Percentiles rank a stretch among this genome's conserved stretches.
Conservation (phyloP, 208 protist genomes). For the Wallacemonas collosoma region DNA sequence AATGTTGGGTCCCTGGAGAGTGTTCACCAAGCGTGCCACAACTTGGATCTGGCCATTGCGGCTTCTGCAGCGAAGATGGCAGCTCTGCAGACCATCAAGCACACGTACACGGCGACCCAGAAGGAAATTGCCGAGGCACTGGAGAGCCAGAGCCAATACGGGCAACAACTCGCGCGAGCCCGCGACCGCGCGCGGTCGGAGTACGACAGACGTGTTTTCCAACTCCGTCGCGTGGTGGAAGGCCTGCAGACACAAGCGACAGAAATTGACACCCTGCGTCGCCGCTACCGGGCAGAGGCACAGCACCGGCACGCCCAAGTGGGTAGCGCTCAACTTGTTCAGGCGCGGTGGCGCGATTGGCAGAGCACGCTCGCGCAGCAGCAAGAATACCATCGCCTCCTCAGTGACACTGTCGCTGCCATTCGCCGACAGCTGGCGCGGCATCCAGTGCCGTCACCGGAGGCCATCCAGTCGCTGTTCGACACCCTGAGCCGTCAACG, state of each 20-base stretch:
- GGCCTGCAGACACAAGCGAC: slow-evolving; percentile 20
- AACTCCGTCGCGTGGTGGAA: slow-evolving; percentile 16
- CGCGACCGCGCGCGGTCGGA: slow-evolving; percentile 23
- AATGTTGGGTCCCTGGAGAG: slow-evolving; percentile 43
- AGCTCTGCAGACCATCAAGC: slow-evolving; percentile 7
- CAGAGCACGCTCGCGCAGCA: slow-evolving; percentile 27
- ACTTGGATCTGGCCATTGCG: slow-evolving; percentile 41
- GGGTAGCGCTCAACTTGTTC: slow-evolving; percentile 25
- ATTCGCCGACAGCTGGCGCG: slow-evolving; percentile 6
- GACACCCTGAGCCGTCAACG: slow-evolving; percentile 31
- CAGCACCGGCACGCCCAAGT: slow-evolving; percentile 32
- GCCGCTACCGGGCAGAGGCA: slow-evolving; percentile 14
- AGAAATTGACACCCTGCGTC: slow-evolving; percentile 5
- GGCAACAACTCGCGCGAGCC: slow-evolving; percentile 17
- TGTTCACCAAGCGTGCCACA: slow-evolving; percentile 32
- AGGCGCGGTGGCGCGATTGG: slow-evolving; percentile 27
- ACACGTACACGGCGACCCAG: slow-evolving; percentile 23
- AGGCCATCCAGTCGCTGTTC: slow-evolving; percentile 28
- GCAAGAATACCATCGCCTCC: slow-evolving; percentile 18
- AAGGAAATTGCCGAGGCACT: slow-evolving; percentile 20
- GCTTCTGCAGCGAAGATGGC: slow-evolving; percentile 45
- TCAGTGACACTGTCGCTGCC: slow-evolving; percentile 18
- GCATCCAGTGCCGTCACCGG: slow-evolving; percentile 19
- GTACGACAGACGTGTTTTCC: slow-evolving; percentile 27
- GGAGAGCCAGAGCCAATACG: slow-evolving; percentile 10